Base-by-base conservation (phyloP, 495 filamentous ascomycete genomes). In the Xylaria palmicola region DNA sequence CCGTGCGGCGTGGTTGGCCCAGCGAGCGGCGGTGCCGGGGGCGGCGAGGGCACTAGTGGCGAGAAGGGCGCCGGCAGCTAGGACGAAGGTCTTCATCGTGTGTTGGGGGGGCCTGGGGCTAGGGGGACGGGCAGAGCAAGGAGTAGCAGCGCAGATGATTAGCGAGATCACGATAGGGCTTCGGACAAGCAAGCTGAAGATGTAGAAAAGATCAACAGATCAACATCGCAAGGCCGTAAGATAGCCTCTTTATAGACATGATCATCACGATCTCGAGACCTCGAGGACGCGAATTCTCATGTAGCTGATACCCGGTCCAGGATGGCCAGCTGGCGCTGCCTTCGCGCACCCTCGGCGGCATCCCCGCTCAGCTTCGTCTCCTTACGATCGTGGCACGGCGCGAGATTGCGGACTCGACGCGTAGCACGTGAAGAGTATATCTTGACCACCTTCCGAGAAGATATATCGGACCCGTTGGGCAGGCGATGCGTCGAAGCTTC, bases 1-100 rank as follows among this genome's bases (percentile, higher is more conserved):
- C 12, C 59, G 59, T 6, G 40, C 39, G 6, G 30, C 39, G 29
- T 62, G 51, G 51, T 53, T 54, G n/a, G 59, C 50, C 20, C 49
- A 47, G 50, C 59, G 59, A 20, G 59, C 59, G 6, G 50, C 59
- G 12, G 59, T 62, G 41, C 51, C 51, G 9, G 59, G 59, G 32
- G 59, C 59, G 9, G 59, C 50, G 20, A 62, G 10, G 27, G 51
- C 51, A 32, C 51, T 34, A 10, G 48, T 26, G 41, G 50, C 59
- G 41, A 62, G 32, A 32, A 62, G 50, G 41, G 41, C 59, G 34
- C 43, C 56, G 29, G 59, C 29, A 6, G 59, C 59, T 17, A 62
- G 8, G 50, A 30, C 17, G 3, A 41, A 19, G 29, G 59, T 48
- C 59, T 62, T 62, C 59, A 62, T 60, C 19, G n/a, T 57, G n/a